A percentile compares a stretch with the other conserved stretches of the same genome.
These are phyloP conservation scores for Setaria viridis DNA, from an alignment of 202 grass and related monocot genomes.

Conservation along the genomic window DNA sequence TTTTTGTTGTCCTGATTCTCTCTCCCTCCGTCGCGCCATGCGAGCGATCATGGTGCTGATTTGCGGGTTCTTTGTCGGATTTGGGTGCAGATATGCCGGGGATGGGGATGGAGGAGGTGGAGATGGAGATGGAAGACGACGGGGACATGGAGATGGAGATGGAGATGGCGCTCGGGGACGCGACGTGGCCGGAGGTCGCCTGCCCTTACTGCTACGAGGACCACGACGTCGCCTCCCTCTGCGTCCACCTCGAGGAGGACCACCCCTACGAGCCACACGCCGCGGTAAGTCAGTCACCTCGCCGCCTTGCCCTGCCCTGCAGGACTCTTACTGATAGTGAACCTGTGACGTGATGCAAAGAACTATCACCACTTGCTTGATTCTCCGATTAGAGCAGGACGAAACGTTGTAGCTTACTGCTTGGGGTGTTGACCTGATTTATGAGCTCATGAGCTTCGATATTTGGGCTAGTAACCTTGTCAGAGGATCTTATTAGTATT, in stretches of 20 bases:
- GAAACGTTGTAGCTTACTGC: constrained; percentile 32
- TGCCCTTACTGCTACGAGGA: constrained; percentile 99
- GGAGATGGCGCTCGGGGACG: constrained; percentile 67
- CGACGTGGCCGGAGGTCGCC: constrained; percentile 68
- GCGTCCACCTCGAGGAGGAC: constrained; percentile 91
- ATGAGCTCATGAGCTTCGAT: not conserved
- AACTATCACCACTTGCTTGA: not conserved
- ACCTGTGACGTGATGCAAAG: not conserved
- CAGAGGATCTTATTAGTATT: not conserved
- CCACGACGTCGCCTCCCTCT: constrained; percentile 89
- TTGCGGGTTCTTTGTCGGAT: constrained; percentile 13
- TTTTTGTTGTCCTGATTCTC: not conserved
- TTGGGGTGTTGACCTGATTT: constrained; percentile 19
- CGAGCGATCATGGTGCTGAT: constrained; percentile 34
- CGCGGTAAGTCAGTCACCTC: constrained; percentile 64
- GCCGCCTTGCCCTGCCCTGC: not conserved
- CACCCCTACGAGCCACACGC: constrained; percentile 85
- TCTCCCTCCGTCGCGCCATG: not conserved
- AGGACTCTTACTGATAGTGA: not conserved
- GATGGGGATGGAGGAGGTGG: constrained; percentile 57
- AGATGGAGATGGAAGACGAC: constrained; percentile 61
- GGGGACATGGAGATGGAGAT: constrained; percentile 80
- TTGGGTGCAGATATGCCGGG: constrained; percentile 36
- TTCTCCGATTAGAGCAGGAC: constrained; percentile 12
- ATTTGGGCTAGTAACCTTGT: not conserved